Base-by-base conservation (phyloP, 352 stramenopile species). In the Pilasporangium apinafurcum region DNA sequence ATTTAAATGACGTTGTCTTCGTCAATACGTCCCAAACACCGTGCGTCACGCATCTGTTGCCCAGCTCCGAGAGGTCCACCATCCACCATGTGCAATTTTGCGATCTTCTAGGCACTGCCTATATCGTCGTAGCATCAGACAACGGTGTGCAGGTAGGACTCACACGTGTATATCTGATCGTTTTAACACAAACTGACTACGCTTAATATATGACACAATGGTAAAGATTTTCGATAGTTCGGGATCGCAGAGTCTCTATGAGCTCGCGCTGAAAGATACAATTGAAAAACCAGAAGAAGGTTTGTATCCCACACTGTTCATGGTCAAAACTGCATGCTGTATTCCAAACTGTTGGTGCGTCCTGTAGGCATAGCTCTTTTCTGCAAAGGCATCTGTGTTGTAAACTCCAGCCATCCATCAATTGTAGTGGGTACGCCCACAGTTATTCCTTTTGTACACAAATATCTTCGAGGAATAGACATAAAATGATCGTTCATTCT, bases 71-170 rank as follows among this genome's bases (percentile, higher is more conserved):
- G 46, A 80, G 78, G 38, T 76, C 62, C 26, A 56, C 57, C 16
- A 58, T 80, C 20, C 67, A 83, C 53, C 73, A 89, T 71, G 73
- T 83, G 32, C 73, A 71, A 31, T 57, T 89, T 37, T 86, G 70
- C 41, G 36, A 48, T 14, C 44, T 89, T 0, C 62, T 77, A 4
- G 47, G 52, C 31, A 52, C 60, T 5, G 44, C 59, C 20, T 56
- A 84, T 30, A 78, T 86, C 42, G 77, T 84, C 12, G 74, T 81
- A n/a, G 68, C 71, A 4, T 83, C 66, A 0, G 71, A 86, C 21
- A 63, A 68, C 16, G 76, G 76, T 13, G 55, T 77, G 16, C 66
- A 82, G 61, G 70, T 85, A 48, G 7, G 48, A 45, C 5, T 2
- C 5, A 32, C 7, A 2, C 36, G 6, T 22, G 13, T 18, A 34